These are phyloP conservation scores for Cucurbita pepo DNA, from an alignment of 306 rosid species.

Conservation along the genomic window DNA sequence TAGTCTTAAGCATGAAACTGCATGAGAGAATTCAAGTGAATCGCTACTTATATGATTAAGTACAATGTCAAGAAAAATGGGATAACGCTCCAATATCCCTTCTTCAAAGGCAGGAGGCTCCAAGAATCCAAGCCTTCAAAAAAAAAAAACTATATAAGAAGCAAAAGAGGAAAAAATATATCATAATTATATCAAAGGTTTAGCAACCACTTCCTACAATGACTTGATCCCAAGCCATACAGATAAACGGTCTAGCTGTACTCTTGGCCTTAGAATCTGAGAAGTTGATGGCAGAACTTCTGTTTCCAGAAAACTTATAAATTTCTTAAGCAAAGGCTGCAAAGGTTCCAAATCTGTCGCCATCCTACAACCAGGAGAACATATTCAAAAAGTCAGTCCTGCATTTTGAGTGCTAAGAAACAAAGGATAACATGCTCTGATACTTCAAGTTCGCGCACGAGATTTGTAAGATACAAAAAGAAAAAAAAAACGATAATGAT, in stretches of 20 bases:
- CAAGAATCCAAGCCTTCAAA: conserved; percentile 80
- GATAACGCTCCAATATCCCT: conserved; percentile 89
- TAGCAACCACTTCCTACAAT: conserved; percentile 48
- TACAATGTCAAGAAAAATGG: conserved; percentile 79
- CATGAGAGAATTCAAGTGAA: conserved; percentile 75
- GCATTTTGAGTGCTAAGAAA: neutral
- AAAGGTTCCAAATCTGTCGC: conserved; percentile 73
- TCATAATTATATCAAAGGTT: conserved; percentile 1
- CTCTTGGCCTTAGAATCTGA: conserved; percentile 43
- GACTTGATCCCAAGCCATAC: conserved; percentile 88
- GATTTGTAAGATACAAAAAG: neutral
- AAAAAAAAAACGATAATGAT: too few relatives aligned
- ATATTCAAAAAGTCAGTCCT: neutral
- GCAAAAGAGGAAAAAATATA: conserved; percentile 2
- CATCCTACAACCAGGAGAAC: conserved; percentile 29
- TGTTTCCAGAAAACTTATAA: conserved; percentile 55
- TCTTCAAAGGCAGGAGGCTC: conserved; percentile 93
- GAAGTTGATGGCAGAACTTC: conserved; percentile 45
- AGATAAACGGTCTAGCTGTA: conserved; percentile 56
- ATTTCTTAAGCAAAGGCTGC: conserved; percentile 83
- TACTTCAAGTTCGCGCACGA: neutral
- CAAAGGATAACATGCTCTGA: neutral
- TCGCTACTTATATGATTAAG: conserved; percentile 85
- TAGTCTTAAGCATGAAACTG: conserved; percentile 74
- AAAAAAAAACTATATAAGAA: conserved; percentile 8